These are phyloP conservation scores for Pichia rugopelliculosa DNA, from an alignment of 805 yeast genomes.

Conservation along the genomic window DNA sequence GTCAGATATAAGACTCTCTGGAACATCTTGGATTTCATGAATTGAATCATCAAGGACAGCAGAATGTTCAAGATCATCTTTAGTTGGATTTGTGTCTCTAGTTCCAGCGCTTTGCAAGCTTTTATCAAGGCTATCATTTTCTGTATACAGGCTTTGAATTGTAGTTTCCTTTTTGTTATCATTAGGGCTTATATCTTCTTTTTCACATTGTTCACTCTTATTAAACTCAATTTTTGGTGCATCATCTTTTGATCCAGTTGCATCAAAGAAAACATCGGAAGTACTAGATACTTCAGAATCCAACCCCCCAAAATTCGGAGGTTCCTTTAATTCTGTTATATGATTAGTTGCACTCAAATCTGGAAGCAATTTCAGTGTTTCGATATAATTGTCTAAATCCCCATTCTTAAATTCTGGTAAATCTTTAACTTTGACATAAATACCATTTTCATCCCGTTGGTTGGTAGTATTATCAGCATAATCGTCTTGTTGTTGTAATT, in stretches of 20 bases:
- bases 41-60: neutral
- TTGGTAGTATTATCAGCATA: too few species aligned
- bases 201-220: neutral
- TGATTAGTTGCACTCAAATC: neutral
- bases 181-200: neutral
- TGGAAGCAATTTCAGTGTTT: constrained; percentile 4
- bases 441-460: neutral
- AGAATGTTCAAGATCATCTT: neutral
- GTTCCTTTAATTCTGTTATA: neutral
- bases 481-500: neutral
- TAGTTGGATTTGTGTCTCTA: neutral
- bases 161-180: neutral
- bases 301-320: neutral
- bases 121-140: too few species aligned
- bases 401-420: constrained; percentile 10
- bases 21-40: neutral
- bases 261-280: neutral
- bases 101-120: neutral
- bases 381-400: constrained; percentile 5
- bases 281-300: neutral
- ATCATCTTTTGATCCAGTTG: neutral
- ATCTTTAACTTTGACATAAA: constrained; percentile 7
- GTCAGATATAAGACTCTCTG: neutral
- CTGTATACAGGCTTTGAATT: neutral
- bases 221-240: neutral